These are phyloP conservation scores for Penicillium riverlandense DNA, from an alignment of 495 filamentous ascomycete species.

Conservation along the genomic window DNA sequence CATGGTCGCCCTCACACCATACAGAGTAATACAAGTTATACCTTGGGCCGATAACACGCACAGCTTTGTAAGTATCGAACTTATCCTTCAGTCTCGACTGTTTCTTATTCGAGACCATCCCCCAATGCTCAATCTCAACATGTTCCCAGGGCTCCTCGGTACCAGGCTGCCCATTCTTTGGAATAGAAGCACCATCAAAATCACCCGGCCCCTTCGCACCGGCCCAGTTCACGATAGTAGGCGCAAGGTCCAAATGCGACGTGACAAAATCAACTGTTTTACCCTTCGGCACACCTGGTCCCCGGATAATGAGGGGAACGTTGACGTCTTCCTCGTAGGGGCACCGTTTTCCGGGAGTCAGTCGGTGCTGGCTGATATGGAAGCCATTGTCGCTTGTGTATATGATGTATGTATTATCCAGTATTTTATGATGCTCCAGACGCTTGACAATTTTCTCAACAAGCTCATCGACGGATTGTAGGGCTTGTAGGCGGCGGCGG, in stretches of 20 bases:
- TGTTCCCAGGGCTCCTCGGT: constrained; percentile 42
- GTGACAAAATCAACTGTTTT: constrained; percentile 40
- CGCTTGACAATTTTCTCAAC: constrained; percentile 43
- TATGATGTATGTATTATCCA: constrained; percentile 58
- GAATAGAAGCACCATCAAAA: constrained; percentile 47
- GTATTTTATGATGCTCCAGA: constrained; percentile 34
- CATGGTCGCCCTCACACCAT: constrained; percentile 49
- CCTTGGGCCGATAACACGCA: constrained; percentile 37
- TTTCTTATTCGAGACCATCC: not conserved
- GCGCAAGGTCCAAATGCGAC: constrained; percentile 55
- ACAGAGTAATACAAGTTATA: constrained; percentile 51
- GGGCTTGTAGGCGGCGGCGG: constrained; percentile 44
- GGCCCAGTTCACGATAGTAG: constrained; percentile 45
- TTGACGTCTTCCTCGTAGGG: constrained; percentile 62
- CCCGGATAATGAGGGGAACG: constrained; percentile 49
- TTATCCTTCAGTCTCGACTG: too few species aligned
- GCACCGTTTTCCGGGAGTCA: constrained; percentile 56
- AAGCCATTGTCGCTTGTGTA: constrained; percentile 64
- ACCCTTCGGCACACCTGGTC: constrained; percentile 39
- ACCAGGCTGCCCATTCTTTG: constrained; percentile 19
- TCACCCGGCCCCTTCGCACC: constrained; percentile 31
- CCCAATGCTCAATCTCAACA: constrained; percentile 53
- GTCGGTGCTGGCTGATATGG: constrained; percentile 59
- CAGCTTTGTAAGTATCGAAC: constrained; percentile 52
- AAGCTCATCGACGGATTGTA: constrained; percentile 58